A percentile compares a stretch with the other conserved stretches of the same genome.
phyloP scores from a whole-genome alignment of 768 basidiomycete genomes.

The Nidularia pulvinata region DNA sequence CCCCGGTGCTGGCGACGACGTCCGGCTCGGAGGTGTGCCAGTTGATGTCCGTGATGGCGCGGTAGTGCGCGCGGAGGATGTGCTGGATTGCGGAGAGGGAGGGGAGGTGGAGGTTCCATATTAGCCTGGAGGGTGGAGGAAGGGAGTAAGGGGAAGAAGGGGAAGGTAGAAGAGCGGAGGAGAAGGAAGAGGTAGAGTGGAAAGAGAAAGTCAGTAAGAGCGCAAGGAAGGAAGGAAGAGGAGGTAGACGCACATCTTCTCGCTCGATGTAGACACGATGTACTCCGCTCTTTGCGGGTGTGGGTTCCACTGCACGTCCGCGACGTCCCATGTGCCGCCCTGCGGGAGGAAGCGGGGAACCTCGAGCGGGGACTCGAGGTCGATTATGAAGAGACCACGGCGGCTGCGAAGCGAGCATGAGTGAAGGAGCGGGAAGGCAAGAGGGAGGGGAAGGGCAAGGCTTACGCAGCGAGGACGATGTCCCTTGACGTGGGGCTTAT shows the following conservation, averaged over 20 bases:
- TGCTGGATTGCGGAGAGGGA: constrained; percentile 83
- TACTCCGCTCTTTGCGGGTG: constrained; percentile 76
- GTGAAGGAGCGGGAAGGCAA: not conserved
- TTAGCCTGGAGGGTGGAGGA: constrained; percentile 48
- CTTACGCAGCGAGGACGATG: constrained; percentile 87
- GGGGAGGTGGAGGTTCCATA: constrained; percentile 87
- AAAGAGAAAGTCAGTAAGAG: not conserved
- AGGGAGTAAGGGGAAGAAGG: no score
- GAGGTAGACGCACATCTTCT: constrained; percentile 68
- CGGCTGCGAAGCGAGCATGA: constrained; percentile 40
- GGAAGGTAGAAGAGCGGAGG: not conserved
- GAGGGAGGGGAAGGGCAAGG: constrained; percentile 3
- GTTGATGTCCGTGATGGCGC: constrained; percentile 98
- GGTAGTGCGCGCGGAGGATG: constrained; percentile 86
- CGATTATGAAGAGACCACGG: constrained; percentile 93
- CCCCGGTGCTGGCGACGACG: constrained; percentile 84
- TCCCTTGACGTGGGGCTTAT: constrained; percentile 90
- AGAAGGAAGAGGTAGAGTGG: not conserved
- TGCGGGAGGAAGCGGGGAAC: constrained; percentile 95
- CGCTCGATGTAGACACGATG: constrained; percentile 86
- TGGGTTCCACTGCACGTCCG: constrained; percentile 93
- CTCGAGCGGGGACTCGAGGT: constrained; percentile 84
- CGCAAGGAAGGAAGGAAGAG: not conserved
- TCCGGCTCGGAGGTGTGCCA: constrained; percentile 92
- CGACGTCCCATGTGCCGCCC: constrained; percentile 95